Evolutionary conservation across 371 early-diverging fungal genomes (phyloP).

Genomic region (Mortierella sp.): DNA sequence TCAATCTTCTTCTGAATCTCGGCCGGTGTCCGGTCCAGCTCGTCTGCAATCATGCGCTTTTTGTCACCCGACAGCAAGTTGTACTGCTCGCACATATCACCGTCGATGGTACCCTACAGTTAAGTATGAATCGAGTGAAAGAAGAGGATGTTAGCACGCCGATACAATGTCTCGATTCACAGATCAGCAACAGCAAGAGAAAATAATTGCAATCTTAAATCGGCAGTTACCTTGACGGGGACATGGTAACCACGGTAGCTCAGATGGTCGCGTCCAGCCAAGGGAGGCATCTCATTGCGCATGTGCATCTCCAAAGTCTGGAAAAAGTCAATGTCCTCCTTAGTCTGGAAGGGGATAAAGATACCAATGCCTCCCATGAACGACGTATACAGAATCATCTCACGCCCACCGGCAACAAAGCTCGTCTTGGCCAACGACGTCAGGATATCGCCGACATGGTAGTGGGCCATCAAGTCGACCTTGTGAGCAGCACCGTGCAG

Average conservation of each 20-base stretch:
- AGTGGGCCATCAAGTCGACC: slow-evolving; percentile 78
- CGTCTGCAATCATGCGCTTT: slow-evolving; percentile 85
- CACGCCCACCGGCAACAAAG: slow-evolving; percentile 89
- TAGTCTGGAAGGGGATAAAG: slow-evolving; percentile 88
- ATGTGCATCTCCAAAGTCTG: slow-evolving; percentile 93
- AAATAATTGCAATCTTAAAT: not conserved
- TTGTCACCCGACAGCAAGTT: slow-evolving; percentile 76
- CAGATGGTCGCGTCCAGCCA: slow-evolving; percentile 93
- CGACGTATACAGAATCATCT: slow-evolving; percentile 88
- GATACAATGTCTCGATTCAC: too few relatives aligned
- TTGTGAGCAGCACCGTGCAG: slow-evolving; percentile 91
- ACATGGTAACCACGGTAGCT: slow-evolving; percentile 84
- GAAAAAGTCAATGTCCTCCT: slow-evolving; percentile 95
- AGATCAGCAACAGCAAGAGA: not conserved
- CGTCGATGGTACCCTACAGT: slow-evolving; percentile 83
- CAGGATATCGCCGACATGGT: slow-evolving; percentile 89
- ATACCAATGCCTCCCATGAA: slow-evolving; percentile 88
- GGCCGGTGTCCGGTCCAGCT: slow-evolving; percentile 86
- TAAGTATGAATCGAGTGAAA: not conserved
- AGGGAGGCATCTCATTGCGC: slow-evolving; percentile 80
- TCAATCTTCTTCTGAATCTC: slow-evolving; percentile 96
- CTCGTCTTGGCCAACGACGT: slow-evolving; percentile 84
- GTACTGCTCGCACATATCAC: slow-evolving; percentile 93
- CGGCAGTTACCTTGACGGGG: slow-evolving; percentile 75
- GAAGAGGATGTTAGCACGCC: too few relatives aligned